Base-by-base conservation (phyloP, 1,139 yeast genomes). In the Arxiozyma bovina region DNA sequence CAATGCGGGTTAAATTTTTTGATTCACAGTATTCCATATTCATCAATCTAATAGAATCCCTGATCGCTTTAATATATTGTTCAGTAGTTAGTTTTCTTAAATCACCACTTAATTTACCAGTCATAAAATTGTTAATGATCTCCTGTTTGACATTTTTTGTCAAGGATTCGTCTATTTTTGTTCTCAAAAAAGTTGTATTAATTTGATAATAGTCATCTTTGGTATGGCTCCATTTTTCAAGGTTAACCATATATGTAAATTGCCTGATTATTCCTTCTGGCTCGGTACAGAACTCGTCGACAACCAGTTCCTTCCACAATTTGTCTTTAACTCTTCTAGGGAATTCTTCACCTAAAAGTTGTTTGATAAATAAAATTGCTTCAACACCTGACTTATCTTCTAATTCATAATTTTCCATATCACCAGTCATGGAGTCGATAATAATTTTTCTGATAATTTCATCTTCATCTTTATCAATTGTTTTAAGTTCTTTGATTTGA, bases 281-380 rank as follows among this genome's bases (percentile, higher is more conserved):
- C 12, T 50, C 48, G 17, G 41, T 18, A 23, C 52, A 50, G 21
- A n/a, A 15, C 12, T 50, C 52, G 30, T 50, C 48, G 22, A 50
- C 43, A 11, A 43, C 25, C 18, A 42, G 30, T 9, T 44, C 30
- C 4, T 11, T 50, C 52, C 48, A 42, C 47, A 50, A n/a, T 43
- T 20, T 42, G 21, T 42, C 40, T 18, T 49, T 49, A 17, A 12
- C 42, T 21, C 15, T 6, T 23, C 46, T 41, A 9, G 46, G 38
- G 42, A n/a, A 49, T 27, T 49, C 46, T 11, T 42, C 46, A 9
- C n/a, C 12, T 30, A 49, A 34, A 6, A 42, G 17, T 23, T 42
- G 18, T 25, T n/a, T 49, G 41, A 49, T 23, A 18, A 30, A 42
- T 2, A 42, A 5, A 25, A 49, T 6, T 12, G 22, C 5, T n/a